Base-by-base conservation (phyloP, 768 basidiomycete genomes). In the Mycena latifolia region DNA sequence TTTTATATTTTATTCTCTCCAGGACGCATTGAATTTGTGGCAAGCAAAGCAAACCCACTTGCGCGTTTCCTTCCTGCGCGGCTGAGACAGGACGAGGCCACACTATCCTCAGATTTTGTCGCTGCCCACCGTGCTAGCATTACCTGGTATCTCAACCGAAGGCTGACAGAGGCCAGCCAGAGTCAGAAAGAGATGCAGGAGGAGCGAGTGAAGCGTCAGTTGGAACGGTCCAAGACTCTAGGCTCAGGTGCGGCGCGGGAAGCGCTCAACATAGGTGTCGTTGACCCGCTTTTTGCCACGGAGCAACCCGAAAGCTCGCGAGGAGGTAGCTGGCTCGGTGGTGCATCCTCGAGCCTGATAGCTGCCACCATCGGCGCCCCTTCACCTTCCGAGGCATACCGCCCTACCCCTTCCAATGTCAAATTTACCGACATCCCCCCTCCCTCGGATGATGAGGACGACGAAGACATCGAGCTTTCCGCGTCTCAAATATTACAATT, bases 81-180 rank as follows among this genome's bases (percentile, higher is more conserved):
- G 55, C 81, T 96, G 50, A 77, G 86, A 39, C 87, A 87, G 71
- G 86, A 89, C 74, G 80, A 79, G 61, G 80, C 85, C 29, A 78
- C 83, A 24, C 68, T 85, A 18, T 81, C 88, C 27, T 85, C 89
- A 27, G 89, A 93, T 60, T 89, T 92, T 73, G 84, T 93, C 70
- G 91, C 94, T n/a, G 94, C 95, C 5, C 98, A 99, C 76, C 94
- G 94, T 73, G 86, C 94, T n/a, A 88, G 92, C 72, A 88, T 99
- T 69, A 93, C 94, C 15, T 96, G 95, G 92, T 96, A 91, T 78
- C 88, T 99, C 61, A 92, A 87, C 74, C 85, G 92, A 55, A 87
- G 92, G 41, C 84, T 99, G 39, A 86, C 95, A 0, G 88, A 92
- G 67, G 87, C 91, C 27, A 92, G 93, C 70, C 89, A 94, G 72